Evolutionary conservation across 1,139 yeast genomes (phyloP).

Genomic region (Lodderomyces margitis): DNA sequence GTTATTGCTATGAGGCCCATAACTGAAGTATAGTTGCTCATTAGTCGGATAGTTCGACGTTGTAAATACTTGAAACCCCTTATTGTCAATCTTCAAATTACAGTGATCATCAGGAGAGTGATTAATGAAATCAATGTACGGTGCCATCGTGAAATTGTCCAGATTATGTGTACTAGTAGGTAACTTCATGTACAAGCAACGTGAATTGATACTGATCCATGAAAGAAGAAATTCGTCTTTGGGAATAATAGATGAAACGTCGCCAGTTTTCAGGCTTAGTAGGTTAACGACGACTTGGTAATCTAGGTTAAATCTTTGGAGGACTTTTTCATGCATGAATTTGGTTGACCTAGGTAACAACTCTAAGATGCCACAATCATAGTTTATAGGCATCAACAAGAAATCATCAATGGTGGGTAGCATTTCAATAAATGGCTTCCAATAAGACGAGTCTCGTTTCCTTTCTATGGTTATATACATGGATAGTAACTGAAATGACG

Average conservation of each 20-base stretch:
- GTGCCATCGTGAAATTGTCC: slow-evolving; percentile 88
- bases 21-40: slow-evolving; percentile 69
- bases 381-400: slow-evolving; percentile 47
- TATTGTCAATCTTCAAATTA: slow-evolving; percentile 41
- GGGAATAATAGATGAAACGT: slow-evolving; percentile 11
- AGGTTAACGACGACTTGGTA: slow-evolving; percentile 25
- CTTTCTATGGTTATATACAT: slow-evolving; percentile 50
- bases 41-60: slow-evolving; percentile 33
- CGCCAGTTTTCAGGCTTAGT: slow-evolving; percentile 17
- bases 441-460: slow-evolving; percentile 45
- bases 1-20: slow-evolving; percentile 87
- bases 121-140: slow-evolving; percentile 84
- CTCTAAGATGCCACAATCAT: slow-evolving; percentile 39
- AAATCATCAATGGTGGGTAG: slow-evolving; percentile 55
- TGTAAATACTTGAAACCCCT: slow-evolving; percentile 53
- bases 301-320: slow-evolving; percentile 38
- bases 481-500: slow-evolving; percentile 49
- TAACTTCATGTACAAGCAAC: slow-evolving; percentile 80
- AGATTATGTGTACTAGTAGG: slow-evolving; percentile 46
- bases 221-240: slow-evolving; percentile 50
- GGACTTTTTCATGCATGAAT: slow-evolving; percentile 35
- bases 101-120: slow-evolving; percentile 63
- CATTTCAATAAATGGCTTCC: slow-evolving; percentile 63
- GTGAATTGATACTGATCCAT: slow-evolving; percentile 87
- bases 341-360: slow-evolving; percentile 41